Evolutionary conservation across 179 eudicot species (phyloP).

Genomic region (Spinacia oleracea): DNA sequence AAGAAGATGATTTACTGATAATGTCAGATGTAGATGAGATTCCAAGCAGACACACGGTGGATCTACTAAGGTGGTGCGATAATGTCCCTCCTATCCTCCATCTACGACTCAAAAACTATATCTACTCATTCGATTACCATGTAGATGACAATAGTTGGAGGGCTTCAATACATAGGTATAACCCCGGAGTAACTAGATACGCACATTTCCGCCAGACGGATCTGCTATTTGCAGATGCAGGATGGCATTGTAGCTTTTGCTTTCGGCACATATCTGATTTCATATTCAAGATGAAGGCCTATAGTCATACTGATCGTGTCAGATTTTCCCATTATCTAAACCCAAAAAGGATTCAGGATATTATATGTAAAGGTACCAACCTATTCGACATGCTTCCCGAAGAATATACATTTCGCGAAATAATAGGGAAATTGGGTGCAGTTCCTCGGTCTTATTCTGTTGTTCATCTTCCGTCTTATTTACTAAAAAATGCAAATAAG

Average conservation of each 20-base stretch:
- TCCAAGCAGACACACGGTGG: slow-evolving; percentile 43
- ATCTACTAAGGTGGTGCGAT: slow-evolving; percentile 46
- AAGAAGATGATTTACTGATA: slow-evolving; percentile 41
- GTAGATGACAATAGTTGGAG: slow-evolving; percentile 49
- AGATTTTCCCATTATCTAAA: slow-evolving; percentile 42
- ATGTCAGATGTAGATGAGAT: slow-evolving; percentile 52
- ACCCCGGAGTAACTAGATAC: slow-evolving; percentile 42
- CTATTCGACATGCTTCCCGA: slow-evolving; percentile 50
- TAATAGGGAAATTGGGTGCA: slow-evolving; percentile 48
- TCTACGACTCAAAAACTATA: slow-evolving; percentile 43
- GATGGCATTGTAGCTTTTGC: slow-evolving; percentile 54
- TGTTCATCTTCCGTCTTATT: slow-evolving; percentile 43
- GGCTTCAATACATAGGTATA: slow-evolving; percentile 44
- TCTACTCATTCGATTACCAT: slow-evolving; percentile 47
- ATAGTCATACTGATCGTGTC: slow-evolving; percentile 47
- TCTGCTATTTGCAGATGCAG: slow-evolving; percentile 43
- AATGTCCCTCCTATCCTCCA: slow-evolving; percentile 40
- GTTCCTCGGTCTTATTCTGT: slow-evolving; percentile 49
- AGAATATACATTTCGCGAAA: slow-evolving; percentile 46
- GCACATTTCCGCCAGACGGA: slow-evolving; percentile 48
- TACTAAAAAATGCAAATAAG: slow-evolving; percentile 41
- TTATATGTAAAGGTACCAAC: slow-evolving; percentile 47
- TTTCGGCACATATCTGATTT: slow-evolving; percentile 44
- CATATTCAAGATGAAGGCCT: slow-evolving; percentile 52
- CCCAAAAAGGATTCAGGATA: slow-evolving; percentile 46